A percentile compares a stretch with the other conserved stretches of the same genome.
Conservation (phyloP, 2,329 filamentous ascomycete species). For the Microascus cirrosus region DNA sequence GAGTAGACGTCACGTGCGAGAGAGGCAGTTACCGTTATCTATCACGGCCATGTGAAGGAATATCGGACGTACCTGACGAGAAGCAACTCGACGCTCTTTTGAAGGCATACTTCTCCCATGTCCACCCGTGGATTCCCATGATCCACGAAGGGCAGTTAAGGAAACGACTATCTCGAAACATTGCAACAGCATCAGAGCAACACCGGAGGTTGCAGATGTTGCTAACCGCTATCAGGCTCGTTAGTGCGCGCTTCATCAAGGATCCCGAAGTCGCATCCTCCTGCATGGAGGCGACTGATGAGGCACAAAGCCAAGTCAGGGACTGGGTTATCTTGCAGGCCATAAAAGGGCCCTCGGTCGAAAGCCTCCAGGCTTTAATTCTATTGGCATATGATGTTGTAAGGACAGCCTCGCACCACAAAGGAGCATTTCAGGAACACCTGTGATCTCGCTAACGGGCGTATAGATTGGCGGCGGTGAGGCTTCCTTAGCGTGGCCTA, state of each 20-base stretch:
- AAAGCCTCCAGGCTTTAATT: constrained; percentile 22
- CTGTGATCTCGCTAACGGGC: not conserved
- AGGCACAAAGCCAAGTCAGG: not conserved
- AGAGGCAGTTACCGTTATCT: not conserved
- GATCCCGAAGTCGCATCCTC: constrained; percentile 6
- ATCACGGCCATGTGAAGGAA: not conserved
- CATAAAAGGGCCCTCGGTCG: constrained; percentile 20
- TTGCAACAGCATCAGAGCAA: constrained; percentile 3
- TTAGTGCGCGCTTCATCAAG: constrained; percentile 15
- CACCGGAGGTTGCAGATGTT: constrained; percentile 16
- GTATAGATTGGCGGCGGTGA: constrained; percentile 17
- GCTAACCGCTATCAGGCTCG: constrained; percentile 20
- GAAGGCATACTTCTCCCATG: constrained; percentile 20
- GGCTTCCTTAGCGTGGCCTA: constrained; percentile 15
- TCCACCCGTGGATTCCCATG: constrained; percentile 28
- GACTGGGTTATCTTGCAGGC: constrained; percentile 11
- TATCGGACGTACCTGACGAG: constrained; percentile 1
- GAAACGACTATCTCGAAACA: constrained; percentile 11
- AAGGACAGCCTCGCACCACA: constrained; percentile 10
- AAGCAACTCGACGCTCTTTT: constrained; percentile 14
- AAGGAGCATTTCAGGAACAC: not conserved
- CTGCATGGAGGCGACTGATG: not conserved
- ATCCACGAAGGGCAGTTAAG: constrained; percentile 20
- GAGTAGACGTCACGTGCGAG: not conserved
- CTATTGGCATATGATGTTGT: constrained; percentile 25